Evolutionary conservation across 2,329 filamentous ascomycete species (phyloP).

Genomic region (Colletotrichum tofieldiae): DNA sequence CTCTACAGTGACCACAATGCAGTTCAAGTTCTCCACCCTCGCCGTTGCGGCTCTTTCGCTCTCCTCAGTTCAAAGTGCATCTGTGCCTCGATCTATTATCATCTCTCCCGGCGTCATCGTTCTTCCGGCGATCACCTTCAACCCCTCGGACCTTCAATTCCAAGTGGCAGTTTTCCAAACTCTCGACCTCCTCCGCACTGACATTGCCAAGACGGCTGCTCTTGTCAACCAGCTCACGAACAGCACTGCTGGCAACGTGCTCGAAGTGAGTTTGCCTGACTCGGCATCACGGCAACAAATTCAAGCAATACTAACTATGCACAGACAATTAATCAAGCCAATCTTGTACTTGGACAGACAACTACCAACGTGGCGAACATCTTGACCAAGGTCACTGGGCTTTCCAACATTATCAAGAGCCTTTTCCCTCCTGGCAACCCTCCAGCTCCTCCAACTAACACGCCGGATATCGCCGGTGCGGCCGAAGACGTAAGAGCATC

Average conservation of each 20-base stretch:
- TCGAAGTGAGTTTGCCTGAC: background rate
- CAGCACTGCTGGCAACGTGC: background rate
- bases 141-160: background rate
- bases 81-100: background rate
- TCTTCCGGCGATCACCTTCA: background rate
- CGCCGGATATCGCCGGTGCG: background rate
- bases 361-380: background rate
- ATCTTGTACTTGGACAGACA: accelerated
- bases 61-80: slow-evolving; percentile 20
- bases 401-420: background rate
- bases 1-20: slow-evolving; percentile 30
- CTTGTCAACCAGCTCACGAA: background rate
- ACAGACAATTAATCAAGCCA: background rate
- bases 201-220: background rate
- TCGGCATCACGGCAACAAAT: background rate
- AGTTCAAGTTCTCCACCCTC: slow-evolving; percentile 38
- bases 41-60: slow-evolving; percentile 40
- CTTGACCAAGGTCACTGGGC: background rate
- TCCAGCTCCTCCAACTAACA: background rate
- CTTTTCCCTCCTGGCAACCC: too few species aligned
- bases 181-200: background rate
- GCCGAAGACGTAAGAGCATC: background rate
- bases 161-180: background rate
- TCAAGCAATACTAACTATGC: background rate
- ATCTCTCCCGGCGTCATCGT: slow-evolving; percentile 17